Base-by-base conservation (phyloP, 495 filamentous ascomycete species). In the Pyronema domesticum region DNA sequence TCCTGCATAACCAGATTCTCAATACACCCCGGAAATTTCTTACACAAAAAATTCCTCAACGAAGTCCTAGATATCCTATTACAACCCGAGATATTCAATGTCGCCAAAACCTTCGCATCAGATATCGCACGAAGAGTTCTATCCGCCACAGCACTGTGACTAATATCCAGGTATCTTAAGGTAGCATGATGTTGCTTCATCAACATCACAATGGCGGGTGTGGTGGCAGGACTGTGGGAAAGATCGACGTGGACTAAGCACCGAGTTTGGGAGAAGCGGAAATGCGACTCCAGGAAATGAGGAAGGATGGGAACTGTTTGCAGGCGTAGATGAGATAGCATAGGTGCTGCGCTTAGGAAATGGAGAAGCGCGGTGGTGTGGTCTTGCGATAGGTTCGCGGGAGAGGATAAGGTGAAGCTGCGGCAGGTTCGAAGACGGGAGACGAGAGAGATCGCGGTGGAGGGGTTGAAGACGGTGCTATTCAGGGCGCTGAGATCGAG, bases 61-160 rank as follows among this genome's bases (percentile, higher is more conserved):
- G 53, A 58, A 3, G 51, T 50, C 11, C 50, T 57, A 11, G 51
- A 55, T 5, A 64, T 14, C 13, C 49, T 48, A 36, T 59, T 55
- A 36, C 62, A 64, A 8, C 43, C 54, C 3, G 51, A 48, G 8
- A 64, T 30, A 8, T 51, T 53, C n/a, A 64, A 23, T 1, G 18
- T 57, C 39, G 57, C 54, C 6, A 64, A 50, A 0, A 8, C 34
- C 52, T 58, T 49, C 9, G 55, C 61, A 9, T 51, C 18, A 6
- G 61, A 61, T 11, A 64, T 53, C 3, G 62, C 57, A 11, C 61
- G 61, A 11, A 64, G 46, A 14, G 57, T 53, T 7, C 57, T 51
- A 37, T 64, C 62, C 3, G 58, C 58, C 11, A 64, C 56, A 36
- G 60, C 58, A 7, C 61, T 64, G 39, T 64, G 57, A 5, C 55